Evolutionary conservation across 2,329 filamentous ascomycete species (phyloP), one percentile per base, ranked within the genome.

Genomic region (Trichoderma sp.): DNA sequence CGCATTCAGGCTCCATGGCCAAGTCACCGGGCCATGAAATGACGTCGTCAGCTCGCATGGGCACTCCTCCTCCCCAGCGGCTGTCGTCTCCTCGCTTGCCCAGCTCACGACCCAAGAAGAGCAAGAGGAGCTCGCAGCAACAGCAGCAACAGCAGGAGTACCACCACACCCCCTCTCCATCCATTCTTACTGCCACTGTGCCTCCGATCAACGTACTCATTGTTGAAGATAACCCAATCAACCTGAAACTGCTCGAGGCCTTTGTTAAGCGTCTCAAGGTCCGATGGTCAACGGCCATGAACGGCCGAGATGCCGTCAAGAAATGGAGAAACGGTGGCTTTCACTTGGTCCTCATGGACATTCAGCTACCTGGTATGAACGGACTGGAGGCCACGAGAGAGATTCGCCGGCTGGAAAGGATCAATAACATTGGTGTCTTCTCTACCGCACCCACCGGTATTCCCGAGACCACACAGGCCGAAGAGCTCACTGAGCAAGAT

Each of bases 171-270:
- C 78, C 92, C 73, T 87, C 88, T 30, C 85, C 90, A 4, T 90
- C 89, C 34, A 86, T 93, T 77, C 87, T 97, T 32, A 94, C 95
- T 76, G 92, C 56, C 56, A 91, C 91, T 1, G 94, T 98, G 0
- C 96, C 96, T 8, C 95, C 96, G 1, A 98, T 99, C 83, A 98
- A 97, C 76, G 95, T 98, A 8, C 86, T 99, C 57, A 97, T 99
- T 73, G 96, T 99, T 15, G 96, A 99, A 84, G 96, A 99, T 83
- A 99, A 99, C 81, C 94, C 96, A 74, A 98, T 99, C 86, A 99
- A 98, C 79, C 85, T 98, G 76, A 93, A 94, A 78, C 90, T 99
- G 11, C 85, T 99, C 43, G 95, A 98, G 79, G 94, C 95, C 1
- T 97, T 99, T 78, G 95, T 98, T 86, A 97, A 98, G 83, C 88